These are phyloP conservation scores for Pleochaeta shiraiana DNA, from an alignment of 2,329 filamentous ascomycete species.

Conservation along the genomic window DNA sequence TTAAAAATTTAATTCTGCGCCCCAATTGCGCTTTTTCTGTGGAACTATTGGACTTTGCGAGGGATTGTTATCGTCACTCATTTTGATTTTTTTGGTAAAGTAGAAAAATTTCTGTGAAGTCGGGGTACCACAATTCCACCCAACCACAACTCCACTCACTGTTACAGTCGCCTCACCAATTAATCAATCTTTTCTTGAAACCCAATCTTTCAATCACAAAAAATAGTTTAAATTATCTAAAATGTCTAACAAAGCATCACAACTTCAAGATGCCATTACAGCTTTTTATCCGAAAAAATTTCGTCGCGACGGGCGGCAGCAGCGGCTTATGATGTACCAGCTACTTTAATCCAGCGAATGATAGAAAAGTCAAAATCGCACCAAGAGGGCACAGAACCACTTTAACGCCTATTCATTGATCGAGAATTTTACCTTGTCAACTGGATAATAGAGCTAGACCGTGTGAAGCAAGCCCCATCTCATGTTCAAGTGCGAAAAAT, in stretches of 20 bases:
- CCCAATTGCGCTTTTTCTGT: no score
- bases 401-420: neutral
- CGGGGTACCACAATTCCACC: no score
- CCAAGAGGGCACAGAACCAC: neutral
- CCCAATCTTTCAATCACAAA: neutral
- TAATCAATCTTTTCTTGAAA: neutral
- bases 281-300: constrained; percentile 1
- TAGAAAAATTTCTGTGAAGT: no score
- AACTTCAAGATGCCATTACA: neutral
- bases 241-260: neutral
- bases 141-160: no score
- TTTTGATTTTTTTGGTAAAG: no score
- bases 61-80: no score
- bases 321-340: neutral
- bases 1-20: neutral
- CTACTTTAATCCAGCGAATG: neutral
- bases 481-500: neutral
- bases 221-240: neutral
- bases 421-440: neutral
- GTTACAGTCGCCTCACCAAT: no score
- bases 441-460: neutral
- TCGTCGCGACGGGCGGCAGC: neutral
- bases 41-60: no score
- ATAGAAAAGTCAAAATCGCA: neutral
- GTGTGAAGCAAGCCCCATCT: neutral